A percentile compares a stretch with the other conserved stretches of the same genome.
Evolutionary conservation across 1,284 basidiomycete genomes (phyloP).

Genomic region (Cystobasidium slooffiae): DNA sequence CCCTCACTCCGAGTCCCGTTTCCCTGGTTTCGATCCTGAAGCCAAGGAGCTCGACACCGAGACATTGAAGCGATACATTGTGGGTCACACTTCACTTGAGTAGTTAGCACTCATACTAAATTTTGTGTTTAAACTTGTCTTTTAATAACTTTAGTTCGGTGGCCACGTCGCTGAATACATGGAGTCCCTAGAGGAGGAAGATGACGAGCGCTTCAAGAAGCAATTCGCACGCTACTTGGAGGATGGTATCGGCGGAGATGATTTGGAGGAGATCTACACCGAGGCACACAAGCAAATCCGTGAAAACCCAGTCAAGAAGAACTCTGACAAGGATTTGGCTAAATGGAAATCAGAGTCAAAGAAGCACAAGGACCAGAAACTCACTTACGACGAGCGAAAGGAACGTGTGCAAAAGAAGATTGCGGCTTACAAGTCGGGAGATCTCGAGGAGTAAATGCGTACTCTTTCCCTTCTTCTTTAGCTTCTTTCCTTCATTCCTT

Average conservation of each 20-base stretch:
- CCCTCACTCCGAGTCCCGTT: slow-evolving; percentile 96
- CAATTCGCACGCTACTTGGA: slow-evolving; percentile 95
- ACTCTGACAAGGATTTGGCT: slow-evolving; percentile 78
- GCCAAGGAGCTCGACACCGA: slow-evolving; percentile 92
- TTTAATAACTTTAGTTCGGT: slow-evolving; percentile 18
- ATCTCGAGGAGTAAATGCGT: slow-evolving; percentile 35
- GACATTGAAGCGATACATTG: slow-evolving; percentile 96
- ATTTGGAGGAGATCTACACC: slow-evolving; percentile 84
- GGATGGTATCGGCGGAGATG: slow-evolving; percentile 92
- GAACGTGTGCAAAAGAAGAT: slow-evolving; percentile 66
- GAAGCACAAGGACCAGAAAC: slow-evolving; percentile 73
- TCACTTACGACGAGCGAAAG: slow-evolving; percentile 78
- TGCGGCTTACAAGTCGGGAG: slow-evolving; percentile 22
- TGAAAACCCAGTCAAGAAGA: slow-evolving; percentile 88
- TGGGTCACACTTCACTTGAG: slow-evolving; percentile 66
- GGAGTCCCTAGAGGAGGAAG: slow-evolving; percentile 99
- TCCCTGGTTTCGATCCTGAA: slow-evolving; percentile 97
- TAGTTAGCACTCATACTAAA: neutral
- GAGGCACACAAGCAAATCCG: slow-evolving; percentile 73
- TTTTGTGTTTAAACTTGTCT: neutral
- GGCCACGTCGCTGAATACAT: slow-evolving; percentile 97
- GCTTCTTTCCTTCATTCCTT: neutral
- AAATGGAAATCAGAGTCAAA: slow-evolving; percentile 89
- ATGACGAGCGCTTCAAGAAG: slow-evolving; percentile 99
- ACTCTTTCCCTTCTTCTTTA: neutral